Percentiles rank a stretch among this genome's conserved stretches.
Conservation (phyloP, 805 yeast genomes). For the Komagataella phaffii region DNA sequence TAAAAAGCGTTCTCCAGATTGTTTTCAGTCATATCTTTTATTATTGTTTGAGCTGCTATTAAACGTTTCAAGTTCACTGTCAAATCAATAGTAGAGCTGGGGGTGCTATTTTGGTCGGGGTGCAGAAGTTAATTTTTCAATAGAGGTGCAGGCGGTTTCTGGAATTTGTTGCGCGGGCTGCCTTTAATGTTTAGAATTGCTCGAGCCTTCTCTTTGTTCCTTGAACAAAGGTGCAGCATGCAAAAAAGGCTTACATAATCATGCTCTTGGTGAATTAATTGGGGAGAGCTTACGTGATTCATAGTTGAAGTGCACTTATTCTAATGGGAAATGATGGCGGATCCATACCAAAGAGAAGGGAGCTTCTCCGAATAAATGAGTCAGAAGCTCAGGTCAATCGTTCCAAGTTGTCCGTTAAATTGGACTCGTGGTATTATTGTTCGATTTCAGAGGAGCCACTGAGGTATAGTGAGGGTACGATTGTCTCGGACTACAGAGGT, state of each 20-base stretch:
- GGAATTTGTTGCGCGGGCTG: no score
- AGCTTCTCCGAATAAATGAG: conserved; percentile 19
- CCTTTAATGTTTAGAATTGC: no score
- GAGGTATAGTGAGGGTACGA: conserved; percentile 18
- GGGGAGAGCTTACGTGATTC: neutral
- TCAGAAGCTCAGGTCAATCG: conserved; percentile 9
- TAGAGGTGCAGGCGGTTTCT: no score
- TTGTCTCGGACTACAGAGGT: conserved; percentile 64
- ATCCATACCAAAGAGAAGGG: conserved; percentile 45
- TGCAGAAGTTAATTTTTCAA: neutral
- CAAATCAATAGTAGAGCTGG: neutral
- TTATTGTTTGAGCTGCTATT: neutral
- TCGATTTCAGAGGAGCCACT: conserved; percentile 27
- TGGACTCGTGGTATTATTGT: conserved; percentile 32
- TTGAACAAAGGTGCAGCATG: no score
- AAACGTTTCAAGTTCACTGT: neutral
- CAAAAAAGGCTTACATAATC: no score
- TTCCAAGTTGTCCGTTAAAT: conserved; percentile 8
- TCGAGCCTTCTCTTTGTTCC: no score
- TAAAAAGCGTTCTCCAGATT: neutral
- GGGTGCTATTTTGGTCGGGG: neutral
- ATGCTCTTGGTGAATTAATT: neutral
- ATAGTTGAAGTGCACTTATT: neutral
- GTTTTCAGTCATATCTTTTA: neutral
- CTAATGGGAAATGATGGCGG: conserved; percentile 51